Evolutionary conservation across 371 early-diverging fungal species (phyloP), one percentile per base, ranked within the genome.

Genomic region (Syncephalastrum sp.): DNA sequence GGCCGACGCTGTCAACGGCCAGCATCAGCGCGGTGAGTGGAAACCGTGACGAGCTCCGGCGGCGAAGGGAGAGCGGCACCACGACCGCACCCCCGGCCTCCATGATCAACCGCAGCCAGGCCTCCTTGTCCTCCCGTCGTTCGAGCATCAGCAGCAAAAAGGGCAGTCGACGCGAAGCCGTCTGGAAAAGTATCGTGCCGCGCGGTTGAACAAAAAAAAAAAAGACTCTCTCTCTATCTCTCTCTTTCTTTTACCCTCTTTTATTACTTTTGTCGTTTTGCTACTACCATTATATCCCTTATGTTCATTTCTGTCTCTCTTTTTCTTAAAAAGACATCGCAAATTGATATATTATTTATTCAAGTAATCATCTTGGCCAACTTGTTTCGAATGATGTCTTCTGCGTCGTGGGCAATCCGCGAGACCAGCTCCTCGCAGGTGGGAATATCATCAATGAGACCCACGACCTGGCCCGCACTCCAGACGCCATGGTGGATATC

Each of bases 391-490:
- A 84, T 76, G n/a, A 75, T 77, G 12, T 68, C 60, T 59, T 86
- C 84, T 27, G 85, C 83, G 62, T 84, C 85, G 41, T 54, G 43
- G n/a, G 76, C 79, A 61, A 88, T 90, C 51, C 86, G 76, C 47
- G 62, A 59, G 51, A 82, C 61, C 10, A 91, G 72, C 0, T 72
- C 87, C 19, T 86, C 64, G 65, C 91, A 91, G 1, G 88, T 85
- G 33, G 91, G 91, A 58, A 90, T 88, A 65, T 91, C 90, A 41
- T 89, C 77, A 64, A 91, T 89, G 41, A 85, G 57, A 42, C 90
- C 88, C 42, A 85, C 68, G 13, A 87, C 87, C 74, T 87, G 88
- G 13, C 89, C 89, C 25, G 87, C 88, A 15, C 85, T 85, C 89
- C 91, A 91, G 16, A 91, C 84, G 64, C 89, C 91, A 59, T 67